These are phyloP conservation scores for Paramecium sexaurelia DNA, from an alignment of 73 alveolate species.

Conservation along the genomic window DNA sequence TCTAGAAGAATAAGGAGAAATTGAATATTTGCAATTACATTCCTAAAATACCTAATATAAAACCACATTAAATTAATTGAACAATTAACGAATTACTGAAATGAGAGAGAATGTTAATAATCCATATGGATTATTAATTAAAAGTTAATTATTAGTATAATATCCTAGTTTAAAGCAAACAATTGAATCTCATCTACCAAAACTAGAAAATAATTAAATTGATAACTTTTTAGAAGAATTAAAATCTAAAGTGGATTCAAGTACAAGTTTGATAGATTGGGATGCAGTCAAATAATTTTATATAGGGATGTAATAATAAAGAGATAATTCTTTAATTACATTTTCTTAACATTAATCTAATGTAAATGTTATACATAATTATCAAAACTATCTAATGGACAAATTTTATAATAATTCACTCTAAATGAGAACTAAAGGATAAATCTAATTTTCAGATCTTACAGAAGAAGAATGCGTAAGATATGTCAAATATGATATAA, in stretches of 20 bases:
- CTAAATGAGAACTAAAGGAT: constrained; percentile 1
- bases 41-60: background rate
- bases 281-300: background rate
- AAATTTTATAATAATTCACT: constrained; percentile 51
- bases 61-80: background rate
- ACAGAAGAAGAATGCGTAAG: constrained; percentile 44
- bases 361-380: background rate
- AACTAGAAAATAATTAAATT: background rate
- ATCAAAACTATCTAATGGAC: constrained; percentile 15
- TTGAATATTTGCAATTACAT: background rate
- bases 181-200: background rate
- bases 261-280: constrained; percentile 7
- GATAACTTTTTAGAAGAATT: background rate
- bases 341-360: background rate
- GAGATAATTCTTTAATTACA: background rate
- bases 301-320: background rate
- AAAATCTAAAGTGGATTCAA: background rate
- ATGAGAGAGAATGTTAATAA: background rate
- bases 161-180: background rate
- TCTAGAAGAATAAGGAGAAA: background rate
- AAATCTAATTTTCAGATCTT: background rate
- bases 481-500: constrained; percentile 38
- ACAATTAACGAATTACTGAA: background rate
- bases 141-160: background rate
- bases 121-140: background rate